These are phyloP conservation scores for Wickerhamomyces silvicola DNA, from an alignment of 805 yeast species.

Conservation along the genomic window DNA sequence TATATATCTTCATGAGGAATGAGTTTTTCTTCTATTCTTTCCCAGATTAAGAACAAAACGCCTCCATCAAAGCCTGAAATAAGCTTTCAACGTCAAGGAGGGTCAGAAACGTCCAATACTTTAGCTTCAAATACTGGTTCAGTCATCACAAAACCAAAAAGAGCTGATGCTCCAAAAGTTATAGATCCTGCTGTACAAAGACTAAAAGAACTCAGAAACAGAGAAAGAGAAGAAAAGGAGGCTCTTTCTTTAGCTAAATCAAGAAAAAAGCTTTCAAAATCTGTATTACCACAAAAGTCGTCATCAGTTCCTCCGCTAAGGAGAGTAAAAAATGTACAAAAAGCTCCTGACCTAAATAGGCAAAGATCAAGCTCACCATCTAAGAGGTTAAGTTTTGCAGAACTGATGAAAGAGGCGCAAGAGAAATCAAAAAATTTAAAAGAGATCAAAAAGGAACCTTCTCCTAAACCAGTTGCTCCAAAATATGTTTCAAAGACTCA, in stretches of 20 bases:
- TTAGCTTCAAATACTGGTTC: too few relatives aligned
- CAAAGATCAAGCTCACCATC: conserved; percentile 16
- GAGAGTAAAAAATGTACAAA: too few relatives aligned
- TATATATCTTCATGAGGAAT: conserved; percentile 1
- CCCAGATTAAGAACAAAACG: conserved; percentile 15
- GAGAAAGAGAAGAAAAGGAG: conserved; percentile 39
- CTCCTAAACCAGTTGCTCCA: conserved; percentile 8
- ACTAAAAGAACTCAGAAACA: conserved; percentile 58
- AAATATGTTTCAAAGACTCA: conserved; percentile 7
- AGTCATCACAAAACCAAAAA: background rate
- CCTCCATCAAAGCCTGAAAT: conserved; percentile 1
- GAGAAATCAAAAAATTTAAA: conserved; percentile 22
- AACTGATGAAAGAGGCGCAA: conserved; percentile 53
- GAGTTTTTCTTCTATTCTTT: conserved; percentile 15
- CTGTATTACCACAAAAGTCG: too few relatives aligned
- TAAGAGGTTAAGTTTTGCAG: conserved; percentile 46
- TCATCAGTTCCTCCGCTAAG: too few relatives aligned
- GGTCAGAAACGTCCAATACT: too few relatives aligned
- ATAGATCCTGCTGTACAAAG: conserved; percentile 69
- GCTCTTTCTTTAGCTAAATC: conserved; percentile 23
- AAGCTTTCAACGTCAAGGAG: background rate
- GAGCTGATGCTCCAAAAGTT: conserved; percentile 14
- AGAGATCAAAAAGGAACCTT: conserved; percentile 13
- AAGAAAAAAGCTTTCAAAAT: too few relatives aligned
- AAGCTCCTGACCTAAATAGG: conserved; percentile 1